These are phyloP conservation scores for Colletotrichum truncatum DNA, from an alignment of 2,329 filamentous ascomycete species.

Conservation along the genomic window DNA sequence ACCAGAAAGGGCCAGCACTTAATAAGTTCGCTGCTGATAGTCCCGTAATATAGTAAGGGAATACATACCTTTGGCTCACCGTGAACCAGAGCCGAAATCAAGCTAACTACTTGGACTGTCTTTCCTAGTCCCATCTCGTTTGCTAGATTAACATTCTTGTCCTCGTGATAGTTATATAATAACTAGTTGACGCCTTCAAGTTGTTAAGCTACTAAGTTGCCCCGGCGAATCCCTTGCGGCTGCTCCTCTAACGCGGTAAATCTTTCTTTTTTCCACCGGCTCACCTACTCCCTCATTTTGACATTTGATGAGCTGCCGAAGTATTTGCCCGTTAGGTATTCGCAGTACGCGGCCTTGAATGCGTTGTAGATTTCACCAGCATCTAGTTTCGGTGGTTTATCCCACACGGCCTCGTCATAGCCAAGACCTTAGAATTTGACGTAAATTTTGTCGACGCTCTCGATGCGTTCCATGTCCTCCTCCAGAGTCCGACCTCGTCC, in stretches of 20 bases:
- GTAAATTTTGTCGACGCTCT: constrained; percentile 76
- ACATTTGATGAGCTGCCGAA: constrained; percentile 65
- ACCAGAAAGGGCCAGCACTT: constrained; percentile 90
- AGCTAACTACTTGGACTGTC: constrained; percentile 90
- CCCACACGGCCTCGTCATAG: constrained; percentile 94
- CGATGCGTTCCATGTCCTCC: constrained; percentile 76
- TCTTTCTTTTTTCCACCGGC: constrained; percentile 69
- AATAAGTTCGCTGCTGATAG: constrained; percentile 26
- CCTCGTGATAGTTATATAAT: constrained; percentile 85
- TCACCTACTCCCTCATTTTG: constrained; percentile 73
- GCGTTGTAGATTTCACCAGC: constrained; percentile 76
- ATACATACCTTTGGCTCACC: constrained; percentile 60
- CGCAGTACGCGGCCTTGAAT: constrained; percentile 84
- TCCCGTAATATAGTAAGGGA: too few relatives aligned
- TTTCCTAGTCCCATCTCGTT: constrained; percentile 99
- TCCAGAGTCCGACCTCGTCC: constrained; percentile 43
- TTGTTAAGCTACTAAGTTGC: constrained; percentile 93
- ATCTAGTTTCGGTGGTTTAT: constrained; percentile 76
- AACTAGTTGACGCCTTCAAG: constrained; percentile 95
- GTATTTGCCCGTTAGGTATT: constrained; percentile 84
- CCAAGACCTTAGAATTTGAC: constrained; percentile 94
- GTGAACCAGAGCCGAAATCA: constrained; percentile 78
- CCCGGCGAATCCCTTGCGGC: constrained; percentile 77
- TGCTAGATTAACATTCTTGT: constrained; percentile 88
- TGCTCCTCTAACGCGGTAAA: constrained; percentile 79